Conservation (phyloP, 148 eudicot species). For the Drosera capensis region DNA sequence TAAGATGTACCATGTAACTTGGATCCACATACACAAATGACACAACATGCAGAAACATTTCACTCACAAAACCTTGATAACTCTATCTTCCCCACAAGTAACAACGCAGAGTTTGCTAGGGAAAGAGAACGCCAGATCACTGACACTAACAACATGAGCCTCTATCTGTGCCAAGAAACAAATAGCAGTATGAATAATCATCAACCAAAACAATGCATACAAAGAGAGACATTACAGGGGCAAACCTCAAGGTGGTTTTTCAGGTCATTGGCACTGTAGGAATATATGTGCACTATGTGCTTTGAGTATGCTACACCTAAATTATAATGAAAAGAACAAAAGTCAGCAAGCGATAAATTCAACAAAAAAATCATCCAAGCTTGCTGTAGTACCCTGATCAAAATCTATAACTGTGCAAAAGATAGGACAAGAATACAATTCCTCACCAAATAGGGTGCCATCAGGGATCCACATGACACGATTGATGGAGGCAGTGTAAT, state of each 20-base stretch:
- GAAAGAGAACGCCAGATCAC: slow-evolving; percentile 39
- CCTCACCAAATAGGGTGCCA: slow-evolving; percentile 40
- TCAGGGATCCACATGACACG: slow-evolving; percentile 68
- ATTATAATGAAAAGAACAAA: too few species aligned
- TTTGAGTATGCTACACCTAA: slow-evolving; percentile 61
- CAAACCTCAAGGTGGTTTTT: slow-evolving; percentile 49
- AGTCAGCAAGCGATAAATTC: slow-evolving; percentile 4
- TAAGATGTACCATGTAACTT: not conserved
- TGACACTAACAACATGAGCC: slow-evolving; percentile 54
- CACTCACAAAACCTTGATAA: slow-evolving; percentile 38
- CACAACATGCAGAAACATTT: not conserved
- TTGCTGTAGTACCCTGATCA: too few species aligned
- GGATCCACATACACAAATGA: not conserved
- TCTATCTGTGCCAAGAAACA: slow-evolving; percentile 28
- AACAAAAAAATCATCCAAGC: too few species aligned
- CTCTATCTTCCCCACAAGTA: slow-evolving; percentile 69
- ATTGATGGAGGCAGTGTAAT: slow-evolving; percentile 40
- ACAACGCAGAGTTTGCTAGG: slow-evolving; percentile 38
- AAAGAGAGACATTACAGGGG: not conserved
- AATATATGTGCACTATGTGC: slow-evolving; percentile 48
- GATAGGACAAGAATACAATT: not conserved
- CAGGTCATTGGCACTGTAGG: slow-evolving; percentile 25
- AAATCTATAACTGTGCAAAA: not conserved
- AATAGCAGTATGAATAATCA: not conserved
- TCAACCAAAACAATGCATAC: not conserved